Evolutionary conservation across 371 early-diverging fungal genomes (phyloP).

Genomic region (Mycotypha africana): DNA sequence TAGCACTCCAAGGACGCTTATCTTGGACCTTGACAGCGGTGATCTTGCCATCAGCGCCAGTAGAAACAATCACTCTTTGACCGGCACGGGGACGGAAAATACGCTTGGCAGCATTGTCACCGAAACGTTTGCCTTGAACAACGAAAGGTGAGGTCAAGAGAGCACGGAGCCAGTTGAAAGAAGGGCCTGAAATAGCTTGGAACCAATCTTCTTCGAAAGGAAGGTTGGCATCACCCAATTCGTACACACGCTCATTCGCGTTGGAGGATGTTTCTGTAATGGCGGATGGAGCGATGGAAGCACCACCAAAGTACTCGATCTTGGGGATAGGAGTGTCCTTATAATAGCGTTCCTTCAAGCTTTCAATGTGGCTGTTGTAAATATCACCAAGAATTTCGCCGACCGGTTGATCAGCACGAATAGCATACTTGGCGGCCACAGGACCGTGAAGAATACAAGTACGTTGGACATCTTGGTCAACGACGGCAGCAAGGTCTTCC

Average conservation of each 20-base stretch:
- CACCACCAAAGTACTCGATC: slow-evolving; percentile 81
- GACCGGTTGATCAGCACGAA: slow-evolving; percentile 81
- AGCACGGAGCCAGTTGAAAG: slow-evolving; percentile 84
- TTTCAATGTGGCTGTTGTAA: slow-evolving; percentile 76
- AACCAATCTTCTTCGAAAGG: slow-evolving; percentile 78
- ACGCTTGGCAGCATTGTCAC: slow-evolving; percentile 74
- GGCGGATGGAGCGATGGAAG: slow-evolving; percentile 20
- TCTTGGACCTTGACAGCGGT: slow-evolving; percentile 56
- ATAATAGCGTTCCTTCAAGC: slow-evolving; percentile 78
- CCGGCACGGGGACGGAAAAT: slow-evolving; percentile 80
- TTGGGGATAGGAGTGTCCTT: slow-evolving; percentile 64
- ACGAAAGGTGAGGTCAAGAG: slow-evolving; percentile 77
- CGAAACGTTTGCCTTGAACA: slow-evolving; percentile 74
- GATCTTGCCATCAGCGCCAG: slow-evolving; percentile 36
- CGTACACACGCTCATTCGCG: slow-evolving; percentile 46
- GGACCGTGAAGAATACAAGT: slow-evolving; percentile 96
- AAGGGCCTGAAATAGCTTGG: slow-evolving; percentile 66
- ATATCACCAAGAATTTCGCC: slow-evolving; percentile 87
- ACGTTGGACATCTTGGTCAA: slow-evolving; percentile 86
- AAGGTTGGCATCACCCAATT: slow-evolving; percentile 44
- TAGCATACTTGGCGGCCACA: slow-evolving; percentile 79
- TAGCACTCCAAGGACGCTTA: slow-evolving; percentile 57
- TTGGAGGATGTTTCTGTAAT: slow-evolving; percentile 18
- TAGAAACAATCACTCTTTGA: slow-evolving; percentile 70
- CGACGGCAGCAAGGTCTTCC: slow-evolving; percentile 89